phyloP scores from a whole-genome alignment of 345 rosid genomes.

The Aegle marmelos region DNA sequence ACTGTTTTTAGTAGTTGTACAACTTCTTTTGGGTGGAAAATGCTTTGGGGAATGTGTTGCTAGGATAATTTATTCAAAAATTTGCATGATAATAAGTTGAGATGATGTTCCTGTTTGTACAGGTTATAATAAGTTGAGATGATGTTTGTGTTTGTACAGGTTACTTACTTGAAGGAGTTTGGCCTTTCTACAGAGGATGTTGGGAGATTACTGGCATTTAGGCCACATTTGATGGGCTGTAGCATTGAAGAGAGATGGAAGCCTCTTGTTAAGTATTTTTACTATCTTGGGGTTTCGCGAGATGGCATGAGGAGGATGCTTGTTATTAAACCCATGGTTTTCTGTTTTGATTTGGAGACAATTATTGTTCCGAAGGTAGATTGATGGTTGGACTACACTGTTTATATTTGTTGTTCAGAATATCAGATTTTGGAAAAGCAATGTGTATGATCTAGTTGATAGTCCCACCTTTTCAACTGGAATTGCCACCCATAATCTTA shows the following conservation, averaged over 20 bases:
- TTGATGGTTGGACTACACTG: not conserved
- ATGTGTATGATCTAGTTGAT: not conserved
- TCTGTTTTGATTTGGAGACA: slow-evolving; percentile 69
- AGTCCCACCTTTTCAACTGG: not conserved
- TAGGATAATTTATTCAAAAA: not conserved
- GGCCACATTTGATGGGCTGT: slow-evolving; percentile 82
- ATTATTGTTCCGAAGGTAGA: slow-evolving; percentile 73
- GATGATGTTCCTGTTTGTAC: slow-evolving; percentile 14
- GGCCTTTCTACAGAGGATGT: slow-evolving; percentile 71
- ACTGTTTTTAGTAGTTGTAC: not conserved
- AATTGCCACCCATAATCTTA: not conserved
- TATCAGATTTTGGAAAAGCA: not conserved
- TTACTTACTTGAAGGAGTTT: slow-evolving; percentile 78
- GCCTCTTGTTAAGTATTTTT: slow-evolving; percentile 80
- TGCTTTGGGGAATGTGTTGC: not conserved
- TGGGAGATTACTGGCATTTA: slow-evolving; percentile 77
- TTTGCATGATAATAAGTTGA: slow-evolving; percentile 1
- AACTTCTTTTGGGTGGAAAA: not conserved
- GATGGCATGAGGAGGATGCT: slow-evolving; percentile 94
- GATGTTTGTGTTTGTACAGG: slow-evolving; percentile 38
- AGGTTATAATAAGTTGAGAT: slow-evolving; percentile 27
- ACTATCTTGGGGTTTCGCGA: slow-evolving; percentile 78
- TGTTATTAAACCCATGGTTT: slow-evolving; percentile 71
- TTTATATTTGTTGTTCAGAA: slow-evolving; percentile 3
- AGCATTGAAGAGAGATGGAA: slow-evolving; percentile 84